phyloP scores from a whole-genome alignment of 2,329 filamentous ascomycete genomes.

The Colletotrichum costaricense region DNA sequence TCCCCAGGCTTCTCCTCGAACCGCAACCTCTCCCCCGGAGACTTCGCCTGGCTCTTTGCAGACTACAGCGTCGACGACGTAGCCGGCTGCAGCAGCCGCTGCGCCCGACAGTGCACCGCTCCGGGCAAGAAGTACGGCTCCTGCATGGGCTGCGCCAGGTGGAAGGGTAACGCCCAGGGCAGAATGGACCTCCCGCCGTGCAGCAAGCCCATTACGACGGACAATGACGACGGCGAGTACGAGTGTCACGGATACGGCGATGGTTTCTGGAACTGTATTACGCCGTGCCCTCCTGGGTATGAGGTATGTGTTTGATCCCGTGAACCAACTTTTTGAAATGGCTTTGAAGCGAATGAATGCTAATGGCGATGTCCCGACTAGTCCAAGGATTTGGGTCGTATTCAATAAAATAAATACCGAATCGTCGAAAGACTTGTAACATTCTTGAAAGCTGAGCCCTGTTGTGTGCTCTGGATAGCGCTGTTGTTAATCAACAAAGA shows the following conservation, averaged over 20 bases:
- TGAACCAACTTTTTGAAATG: not conserved
- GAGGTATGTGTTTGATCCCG: not conserved
- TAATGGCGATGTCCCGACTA: not conserved
- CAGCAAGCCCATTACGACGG: conserved; percentile 3
- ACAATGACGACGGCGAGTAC: not conserved
- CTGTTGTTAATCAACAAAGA: not conserved
- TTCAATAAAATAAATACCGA: not conserved
- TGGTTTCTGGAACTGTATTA: conserved; percentile 10
- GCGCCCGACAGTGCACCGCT: conserved; percentile 11
- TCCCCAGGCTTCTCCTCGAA: not conserved
- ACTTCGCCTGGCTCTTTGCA: conserved; percentile 7
- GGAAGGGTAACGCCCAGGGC: not conserved
- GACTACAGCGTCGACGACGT: conserved; percentile 5
- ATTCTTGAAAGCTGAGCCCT: not conserved
- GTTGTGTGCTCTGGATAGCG: not conserved
- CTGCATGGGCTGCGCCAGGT: conserved; percentile 18
- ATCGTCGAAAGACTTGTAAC: not conserved
- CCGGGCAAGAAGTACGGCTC: not conserved
- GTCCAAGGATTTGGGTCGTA: not conserved
- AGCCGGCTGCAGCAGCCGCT: not conserved
- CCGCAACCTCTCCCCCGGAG: not conserved
- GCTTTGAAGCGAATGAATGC: not conserved
- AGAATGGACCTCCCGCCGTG: conserved; percentile 4
- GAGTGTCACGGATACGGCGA: not conserved
- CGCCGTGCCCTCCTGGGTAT: conserved; percentile 37